Percentiles rank a stretch among this genome's conserved stretches.
Evolutionary conservation across 805 yeast genomes (phyloP).

Genomic region (Cyberlindnera lachancei): DNA sequence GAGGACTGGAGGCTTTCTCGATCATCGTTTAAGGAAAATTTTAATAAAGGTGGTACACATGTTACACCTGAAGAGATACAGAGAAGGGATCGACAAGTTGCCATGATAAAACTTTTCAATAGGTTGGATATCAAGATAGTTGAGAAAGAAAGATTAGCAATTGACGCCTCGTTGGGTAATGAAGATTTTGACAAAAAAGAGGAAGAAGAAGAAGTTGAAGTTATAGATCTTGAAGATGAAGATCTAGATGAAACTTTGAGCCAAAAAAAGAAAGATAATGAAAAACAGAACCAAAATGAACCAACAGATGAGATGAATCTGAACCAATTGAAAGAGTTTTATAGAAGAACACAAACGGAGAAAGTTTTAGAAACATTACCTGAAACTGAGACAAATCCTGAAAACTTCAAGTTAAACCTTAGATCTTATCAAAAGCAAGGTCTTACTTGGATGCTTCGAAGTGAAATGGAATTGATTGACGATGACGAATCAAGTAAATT

Average conservation of each 20-base stretch:
- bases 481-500: conserved; percentile 31
- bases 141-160: conserved; percentile 6
- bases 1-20: conserved; percentile 16
- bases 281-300: conserved; percentile 5
- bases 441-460: conserved; percentile 78
- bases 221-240: conserved; percentile 31
- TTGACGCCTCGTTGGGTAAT: too few relatives aligned
- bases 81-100: conserved; percentile 45
- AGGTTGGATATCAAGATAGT: conserved; percentile 31
- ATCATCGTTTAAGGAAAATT: conserved; percentile 1
- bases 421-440: conserved; percentile 82
- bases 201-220: conserved; percentile 18
- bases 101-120: conserved; percentile 49
- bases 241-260: conserved; percentile 17
- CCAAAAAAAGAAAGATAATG: conserved; percentile 4
- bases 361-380: conserved; percentile 52
- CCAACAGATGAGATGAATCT: conserved; percentile 39
- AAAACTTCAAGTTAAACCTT: conserved; percentile 47
- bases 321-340: conserved; percentile 71
- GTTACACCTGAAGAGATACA: conserved; percentile 50
- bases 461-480: conserved; percentile 56
- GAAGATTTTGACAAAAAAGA: too few relatives aligned
- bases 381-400: conserved; percentile 43
- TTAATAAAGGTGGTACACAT: conserved; percentile 16
- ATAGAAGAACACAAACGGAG: conserved; percentile 61